A percentile compares a stretch with the other conserved stretches of the same genome.
phyloP scores from a whole-genome alignment of 208 protist species.

The Trypanosoma cruzi region DNA sequence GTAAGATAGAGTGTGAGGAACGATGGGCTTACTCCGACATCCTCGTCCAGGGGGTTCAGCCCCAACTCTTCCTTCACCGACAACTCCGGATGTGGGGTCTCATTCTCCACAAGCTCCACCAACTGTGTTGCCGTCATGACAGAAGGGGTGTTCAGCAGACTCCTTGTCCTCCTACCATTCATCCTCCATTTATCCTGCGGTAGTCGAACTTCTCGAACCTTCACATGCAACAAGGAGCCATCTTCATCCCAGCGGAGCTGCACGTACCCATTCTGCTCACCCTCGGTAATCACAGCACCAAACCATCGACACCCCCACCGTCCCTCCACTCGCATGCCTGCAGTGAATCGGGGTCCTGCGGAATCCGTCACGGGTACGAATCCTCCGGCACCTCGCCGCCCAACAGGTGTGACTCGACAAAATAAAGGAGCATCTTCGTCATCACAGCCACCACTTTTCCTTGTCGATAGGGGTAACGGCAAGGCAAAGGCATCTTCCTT shows the following conservation, averaged over 20 bases:
- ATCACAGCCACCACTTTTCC: background rate
- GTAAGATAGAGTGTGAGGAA: constrained; percentile 10
- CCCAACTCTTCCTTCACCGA: no score
- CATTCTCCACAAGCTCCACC: constrained; percentile 11
- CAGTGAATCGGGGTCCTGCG: constrained; percentile 10
- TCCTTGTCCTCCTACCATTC: background rate
- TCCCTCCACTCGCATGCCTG: constrained; percentile 56
- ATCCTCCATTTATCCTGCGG: background rate
- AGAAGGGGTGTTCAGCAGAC: background rate
- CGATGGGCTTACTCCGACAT: background rate
- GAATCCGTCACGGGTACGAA: background rate
- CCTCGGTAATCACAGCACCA: constrained; percentile 41
- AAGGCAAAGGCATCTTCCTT: background rate
- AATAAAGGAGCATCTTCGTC: constrained; percentile 22
- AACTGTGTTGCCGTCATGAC: constrained; percentile 28
- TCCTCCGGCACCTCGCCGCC: background rate
- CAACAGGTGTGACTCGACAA: background rate
- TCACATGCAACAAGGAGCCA: constrained; percentile 53
- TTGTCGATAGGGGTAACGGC: background rate
- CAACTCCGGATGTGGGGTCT: background rate
- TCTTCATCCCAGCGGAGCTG: constrained; percentile 69
- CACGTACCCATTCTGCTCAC: constrained; percentile 58
- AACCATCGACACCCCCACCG: constrained; percentile 64
- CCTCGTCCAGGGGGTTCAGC: background rate
- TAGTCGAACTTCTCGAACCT: constrained; percentile 51